phyloP scores from a whole-genome alignment of 2,329 filamentous ascomycete genomes.

The Simplicillium aogashimaense region DNA sequence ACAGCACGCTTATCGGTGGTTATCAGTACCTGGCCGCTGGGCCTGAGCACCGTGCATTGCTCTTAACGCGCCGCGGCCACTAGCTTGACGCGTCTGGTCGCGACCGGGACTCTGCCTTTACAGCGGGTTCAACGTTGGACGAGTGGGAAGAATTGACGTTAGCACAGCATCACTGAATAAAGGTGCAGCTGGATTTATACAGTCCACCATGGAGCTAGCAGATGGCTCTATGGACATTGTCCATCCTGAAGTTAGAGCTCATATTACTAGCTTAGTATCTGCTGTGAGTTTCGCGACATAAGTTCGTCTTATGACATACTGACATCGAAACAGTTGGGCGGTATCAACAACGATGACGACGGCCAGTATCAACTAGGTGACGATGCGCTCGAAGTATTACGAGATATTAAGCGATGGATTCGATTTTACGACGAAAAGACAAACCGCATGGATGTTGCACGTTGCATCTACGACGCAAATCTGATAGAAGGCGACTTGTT shows the following conservation, averaged over 20 bases:
- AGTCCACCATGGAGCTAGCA: slow-evolving; percentile 39
- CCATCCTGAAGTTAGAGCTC: slow-evolving; percentile 84
- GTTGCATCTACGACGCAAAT: slow-evolving; percentile 86
- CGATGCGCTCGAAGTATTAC: slow-evolving; percentile 82
- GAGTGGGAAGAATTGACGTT: neutral
- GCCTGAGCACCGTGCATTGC: neutral
- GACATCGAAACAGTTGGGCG: slow-evolving; percentile 58
- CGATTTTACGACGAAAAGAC: slow-evolving; percentile 89
- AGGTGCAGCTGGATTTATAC: too few relatives aligned
- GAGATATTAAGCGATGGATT: slow-evolving; percentile 92
- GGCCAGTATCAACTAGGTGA: slow-evolving; percentile 84
- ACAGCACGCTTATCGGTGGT: too few relatives aligned
- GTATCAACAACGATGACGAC: slow-evolving; percentile 67
- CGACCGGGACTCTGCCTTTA: neutral
- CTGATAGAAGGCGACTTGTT: slow-evolving; percentile 83
- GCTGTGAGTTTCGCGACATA: slow-evolving; percentile 52
- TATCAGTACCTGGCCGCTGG: neutral
- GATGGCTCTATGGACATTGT: slow-evolving; percentile 53
- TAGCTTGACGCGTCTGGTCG: neutral
- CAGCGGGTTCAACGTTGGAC: neutral
- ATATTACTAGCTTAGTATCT: slow-evolving; percentile 88
- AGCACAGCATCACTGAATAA: neutral
- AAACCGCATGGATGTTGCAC: slow-evolving; percentile 88
- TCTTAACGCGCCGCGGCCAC: neutral
- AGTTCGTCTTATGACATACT: slow-evolving; percentile 6